Conservation (phyloP, 176 grass and related monocot genomes). For the Avena sativa region DNA sequence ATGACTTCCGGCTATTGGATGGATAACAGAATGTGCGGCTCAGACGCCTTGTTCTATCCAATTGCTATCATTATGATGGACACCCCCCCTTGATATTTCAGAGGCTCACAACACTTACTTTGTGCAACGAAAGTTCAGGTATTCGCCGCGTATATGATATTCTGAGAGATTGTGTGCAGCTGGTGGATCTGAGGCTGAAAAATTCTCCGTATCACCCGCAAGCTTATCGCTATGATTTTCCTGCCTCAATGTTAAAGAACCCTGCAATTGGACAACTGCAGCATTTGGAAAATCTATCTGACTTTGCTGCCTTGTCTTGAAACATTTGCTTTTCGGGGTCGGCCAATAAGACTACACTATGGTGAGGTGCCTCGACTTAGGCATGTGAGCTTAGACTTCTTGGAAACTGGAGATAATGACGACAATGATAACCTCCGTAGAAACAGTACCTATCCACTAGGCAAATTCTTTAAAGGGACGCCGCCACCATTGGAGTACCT, state of each 20-base stretch:
- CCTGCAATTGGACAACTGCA: constrained; percentile 30
- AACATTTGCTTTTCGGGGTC: constrained; percentile 27
- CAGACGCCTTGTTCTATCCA: constrained; percentile 14
- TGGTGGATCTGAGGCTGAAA: constrained; percentile 12
- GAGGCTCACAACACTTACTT: constrained; percentile 35
- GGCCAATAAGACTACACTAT: constrained; percentile 23
- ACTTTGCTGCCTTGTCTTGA: constrained; percentile 28
- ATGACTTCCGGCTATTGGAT: constrained; percentile 18
- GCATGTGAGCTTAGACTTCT: constrained; percentile 39
- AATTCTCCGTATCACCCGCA: neutral
- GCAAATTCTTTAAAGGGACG: constrained; percentile 39
- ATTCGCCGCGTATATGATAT: neutral
- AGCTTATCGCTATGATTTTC: neutral
- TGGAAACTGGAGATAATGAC: neutral
- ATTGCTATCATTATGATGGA: neutral
- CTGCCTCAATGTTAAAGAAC: constrained; percentile 11
- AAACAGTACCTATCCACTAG: constrained; percentile 7
- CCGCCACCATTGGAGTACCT: constrained; percentile 13
- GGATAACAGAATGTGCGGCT: neutral
- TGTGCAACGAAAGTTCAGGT: neutral
- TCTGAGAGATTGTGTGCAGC: neutral
- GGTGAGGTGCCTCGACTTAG: constrained; percentile 24
- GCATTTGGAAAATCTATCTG: constrained; percentile 27
- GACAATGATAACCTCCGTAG: neutral
- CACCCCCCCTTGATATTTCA: neutral